A percentile compares a stretch with the other conserved stretches of the same genome.
Evolutionary conservation across 306 rosid genomes (phyloP).

Genomic region (Cyclanthera cordifolia): DNA sequence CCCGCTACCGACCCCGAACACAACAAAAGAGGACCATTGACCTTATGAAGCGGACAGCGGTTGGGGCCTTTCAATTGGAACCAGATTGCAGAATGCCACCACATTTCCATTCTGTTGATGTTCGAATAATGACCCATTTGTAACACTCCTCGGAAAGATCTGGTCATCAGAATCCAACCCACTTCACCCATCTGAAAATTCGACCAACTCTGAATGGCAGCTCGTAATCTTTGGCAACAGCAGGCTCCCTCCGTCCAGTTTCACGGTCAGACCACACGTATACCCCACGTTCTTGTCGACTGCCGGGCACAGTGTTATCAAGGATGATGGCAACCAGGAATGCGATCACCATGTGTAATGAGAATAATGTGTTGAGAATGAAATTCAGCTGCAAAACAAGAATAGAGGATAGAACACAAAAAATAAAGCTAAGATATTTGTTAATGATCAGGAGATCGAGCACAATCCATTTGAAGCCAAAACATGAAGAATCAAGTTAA

Average conservation of each 20-base stretch:
- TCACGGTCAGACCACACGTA: conserved; percentile 86
- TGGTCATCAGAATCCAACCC: conserved; percentile 58
- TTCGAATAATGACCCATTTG: neutral
- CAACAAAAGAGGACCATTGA: neutral
- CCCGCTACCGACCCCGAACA: neutral
- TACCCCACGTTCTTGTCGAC: conserved; percentile 85
- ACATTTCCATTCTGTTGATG: neutral
- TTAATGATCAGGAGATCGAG: neutral
- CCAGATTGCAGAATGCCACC: conserved; percentile 1
- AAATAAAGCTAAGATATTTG: neutral
- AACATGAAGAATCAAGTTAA: neutral
- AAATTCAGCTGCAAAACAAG: conserved; percentile 55
- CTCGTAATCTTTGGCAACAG: conserved; percentile 64
- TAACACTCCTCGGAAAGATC: neutral
- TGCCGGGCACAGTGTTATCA: conserved; percentile 96
- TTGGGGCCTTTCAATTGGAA: conserved; percentile 4
- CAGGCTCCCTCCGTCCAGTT: conserved; percentile 68
- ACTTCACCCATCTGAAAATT: conserved; percentile 88
- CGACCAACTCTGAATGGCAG: conserved; percentile 79
- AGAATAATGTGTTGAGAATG: conserved; percentile 59
- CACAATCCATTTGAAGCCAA: neutral
- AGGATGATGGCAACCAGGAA: conserved; percentile 75
- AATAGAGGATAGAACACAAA: neutral
- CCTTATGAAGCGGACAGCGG: neutral
- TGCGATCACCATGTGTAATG: conserved; percentile 82